Base-by-base conservation (phyloP, 2,329 filamentous ascomycete genomes). In the Hymenotorrendiella dingleyae region DNA sequence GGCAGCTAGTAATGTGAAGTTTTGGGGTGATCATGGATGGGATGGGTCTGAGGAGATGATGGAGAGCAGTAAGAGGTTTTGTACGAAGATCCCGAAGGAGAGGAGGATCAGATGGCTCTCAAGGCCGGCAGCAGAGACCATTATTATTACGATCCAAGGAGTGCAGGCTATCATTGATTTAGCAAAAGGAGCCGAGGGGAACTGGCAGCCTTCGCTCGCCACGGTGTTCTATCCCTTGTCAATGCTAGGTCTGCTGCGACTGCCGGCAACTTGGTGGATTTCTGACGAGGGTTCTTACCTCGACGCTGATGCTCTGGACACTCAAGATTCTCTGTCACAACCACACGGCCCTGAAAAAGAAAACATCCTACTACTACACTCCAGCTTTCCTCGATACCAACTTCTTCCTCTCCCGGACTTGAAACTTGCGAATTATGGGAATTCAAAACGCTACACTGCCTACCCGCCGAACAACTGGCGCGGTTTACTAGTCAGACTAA, bases 1-100 rank as follows among this genome's bases (percentile, higher is more conserved):
- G 36, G 60, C 60, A 3, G 58, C 62, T 4, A 58, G 39, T 29
- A 65, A 64, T 42, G 58, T 61, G 1, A 40, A 61, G 8, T 64
- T 66, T 45, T 66, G 62, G 63, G 62, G 58, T 0, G 36, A 40
- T 6, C 36, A 52, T 2, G 55, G 60, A 1, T 66, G 64, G 64
- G 54, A 64, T 45, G 63, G 62, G 4, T 55, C 52, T 9, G 58
- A 65, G 40, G 46, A 47, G 6, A 57, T 62, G 50, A 43, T 58
- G 28, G 21, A 21, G 3, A 42, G 20, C 5, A 50, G 43, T 21
- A 21, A 40, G 4, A 43, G 38, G 2, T 43, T 24, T 6, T 42
- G 28, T 21, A 23, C 29, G 1, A 32, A 33, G 6, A 19, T n/a
- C 12, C 28, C 38, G 8, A 5, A 14, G 20, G 8, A 24, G 6